Conservation (phyloP, 192 early-diverging fungal species). For the Lunasporangiospora selenospora region DNA sequence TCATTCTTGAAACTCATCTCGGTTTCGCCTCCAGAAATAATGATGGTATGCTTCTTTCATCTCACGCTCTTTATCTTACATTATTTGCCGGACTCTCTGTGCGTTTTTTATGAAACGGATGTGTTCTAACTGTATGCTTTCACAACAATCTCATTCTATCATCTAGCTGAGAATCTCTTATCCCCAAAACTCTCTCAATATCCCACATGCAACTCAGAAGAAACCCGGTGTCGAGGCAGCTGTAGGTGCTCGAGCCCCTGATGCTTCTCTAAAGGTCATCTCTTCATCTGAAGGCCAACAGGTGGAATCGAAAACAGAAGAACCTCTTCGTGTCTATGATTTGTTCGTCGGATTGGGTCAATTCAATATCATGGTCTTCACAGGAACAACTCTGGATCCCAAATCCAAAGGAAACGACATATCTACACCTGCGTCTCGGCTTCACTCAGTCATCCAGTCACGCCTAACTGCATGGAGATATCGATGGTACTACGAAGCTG, state of each 20-base stretch:
- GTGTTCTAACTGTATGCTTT: neutral
- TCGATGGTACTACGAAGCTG: slow-evolving; percentile 9
- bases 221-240: neutral
- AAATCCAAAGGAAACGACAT: neutral
- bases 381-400: slow-evolving; percentile 6
- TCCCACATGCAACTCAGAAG: neutral
- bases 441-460: slow-evolving; percentile 5
- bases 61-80: neutral
- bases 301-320: neutral
- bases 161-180: slow-evolving; percentile 16
- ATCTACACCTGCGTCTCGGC: slow-evolving; percentile 4
- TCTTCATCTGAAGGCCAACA: too few species aligned
- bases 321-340: slow-evolving; percentile 1
- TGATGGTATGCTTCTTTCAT: neutral
- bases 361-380: slow-evolving; percentile 30
- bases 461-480: slow-evolving; percentile 1
- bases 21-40: slow-evolving; percentile 4
- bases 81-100: neutral
- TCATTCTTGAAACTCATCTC: neutral
- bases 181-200: slow-evolving; percentile 9
- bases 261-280: neutral
- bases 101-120: neutral
- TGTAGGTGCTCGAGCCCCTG: slow-evolving; percentile 19
- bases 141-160: neutral
- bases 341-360: slow-evolving; percentile 9